Percentiles rank a stretch among this genome's conserved stretches.
Evolutionary conservation across 2,329 filamentous ascomycete species (phyloP).

Genomic region (Monilinia laxa): DNA sequence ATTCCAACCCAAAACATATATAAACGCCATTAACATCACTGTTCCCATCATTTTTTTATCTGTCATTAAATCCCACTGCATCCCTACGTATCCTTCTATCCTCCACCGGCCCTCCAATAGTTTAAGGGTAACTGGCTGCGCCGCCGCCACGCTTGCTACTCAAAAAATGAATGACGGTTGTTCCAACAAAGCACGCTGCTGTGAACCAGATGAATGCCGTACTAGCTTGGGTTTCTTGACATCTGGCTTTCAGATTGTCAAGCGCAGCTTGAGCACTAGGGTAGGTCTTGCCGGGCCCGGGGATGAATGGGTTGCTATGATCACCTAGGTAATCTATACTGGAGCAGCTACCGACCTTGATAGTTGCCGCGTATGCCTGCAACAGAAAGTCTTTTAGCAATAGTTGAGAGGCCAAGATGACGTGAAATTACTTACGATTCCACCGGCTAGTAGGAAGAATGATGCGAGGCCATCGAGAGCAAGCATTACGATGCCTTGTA

Average conservation of each 20-base stretch:
- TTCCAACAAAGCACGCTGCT: constrained; percentile 59
- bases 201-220: constrained; percentile 79
- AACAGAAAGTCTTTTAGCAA: neutral
- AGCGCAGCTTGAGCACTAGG: neutral
- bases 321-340: constrained; percentile 22
- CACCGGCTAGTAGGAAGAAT: constrained; percentile 37
- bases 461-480: constrained; percentile 31
- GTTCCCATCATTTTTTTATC: neutral
- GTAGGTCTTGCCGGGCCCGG: constrained; percentile 22
- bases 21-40: neutral
- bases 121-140: neutral
- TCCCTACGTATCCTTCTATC: neutral
- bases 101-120: neutral
- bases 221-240: constrained; percentile 72
- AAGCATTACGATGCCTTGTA: constrained; percentile 34
- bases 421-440: constrained; percentile 31
- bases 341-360: constrained; percentile 33
- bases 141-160: constrained; percentile 14
- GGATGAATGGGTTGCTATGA: constrained; percentile 23
- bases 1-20: neutral
- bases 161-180: constrained; percentile 49
- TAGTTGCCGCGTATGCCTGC: constrained; percentile 34
- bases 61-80: neutral
- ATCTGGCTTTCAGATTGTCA: constrained; percentile 46
- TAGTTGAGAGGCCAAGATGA: too few relatives aligned